A percentile compares a stretch with the other conserved stretches of the same genome.
phyloP scores from a whole-genome alignment of 495 filamentous ascomycete genomes.

The Daldinia loculata region DNA sequence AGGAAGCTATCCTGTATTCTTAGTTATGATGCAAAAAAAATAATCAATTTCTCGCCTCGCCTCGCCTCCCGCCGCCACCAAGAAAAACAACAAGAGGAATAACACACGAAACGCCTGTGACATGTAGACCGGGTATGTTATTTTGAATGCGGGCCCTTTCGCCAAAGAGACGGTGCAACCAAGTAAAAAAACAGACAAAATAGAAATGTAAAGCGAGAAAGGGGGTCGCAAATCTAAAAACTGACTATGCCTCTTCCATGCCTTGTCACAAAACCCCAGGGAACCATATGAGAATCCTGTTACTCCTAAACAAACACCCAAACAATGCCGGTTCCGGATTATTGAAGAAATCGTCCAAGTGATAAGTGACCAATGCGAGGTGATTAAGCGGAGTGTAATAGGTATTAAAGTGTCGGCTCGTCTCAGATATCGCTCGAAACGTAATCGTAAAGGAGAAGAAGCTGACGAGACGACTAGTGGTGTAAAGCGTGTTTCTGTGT shows the following conservation, averaged over 20 bases:
- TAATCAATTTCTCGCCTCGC: slow-evolving; percentile 39
- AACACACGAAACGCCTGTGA: slow-evolving; percentile 34
- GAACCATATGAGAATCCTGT: slow-evolving; percentile 27
- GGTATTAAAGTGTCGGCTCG: slow-evolving; percentile 32
- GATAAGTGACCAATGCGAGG: slow-evolving; percentile 26
- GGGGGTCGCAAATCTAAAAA: slow-evolving; percentile 28
- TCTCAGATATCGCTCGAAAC: slow-evolving; percentile 20
- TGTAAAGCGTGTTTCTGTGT: slow-evolving; percentile 20
- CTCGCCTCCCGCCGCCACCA: slow-evolving; percentile 11
- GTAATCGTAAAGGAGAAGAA: slow-evolving; percentile 20
- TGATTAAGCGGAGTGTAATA: slow-evolving; percentile 37
- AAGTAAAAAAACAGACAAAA: slow-evolving; percentile 15
- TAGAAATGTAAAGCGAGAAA: slow-evolving; percentile 3
- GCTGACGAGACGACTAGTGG: slow-evolving; percentile 24
- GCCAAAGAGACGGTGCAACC: slow-evolving; percentile 33
- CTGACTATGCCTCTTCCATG: slow-evolving; percentile 33
- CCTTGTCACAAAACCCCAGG: slow-evolving; percentile 20
- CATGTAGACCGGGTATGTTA: slow-evolving; percentile 42
- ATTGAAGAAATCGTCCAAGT: slow-evolving; percentile 22
- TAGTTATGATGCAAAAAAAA: slow-evolving; percentile 36
- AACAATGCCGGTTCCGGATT: slow-evolving; percentile 41
- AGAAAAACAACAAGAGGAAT: slow-evolving; percentile 4
- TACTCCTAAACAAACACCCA: slow-evolving; percentile 43
- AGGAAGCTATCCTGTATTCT: slow-evolving; percentile 36
- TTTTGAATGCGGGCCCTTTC: slow-evolving; percentile 39